Base-by-base conservation (phyloP, 352 stramenopile species). In the Peronospora belbahrii region DNA sequence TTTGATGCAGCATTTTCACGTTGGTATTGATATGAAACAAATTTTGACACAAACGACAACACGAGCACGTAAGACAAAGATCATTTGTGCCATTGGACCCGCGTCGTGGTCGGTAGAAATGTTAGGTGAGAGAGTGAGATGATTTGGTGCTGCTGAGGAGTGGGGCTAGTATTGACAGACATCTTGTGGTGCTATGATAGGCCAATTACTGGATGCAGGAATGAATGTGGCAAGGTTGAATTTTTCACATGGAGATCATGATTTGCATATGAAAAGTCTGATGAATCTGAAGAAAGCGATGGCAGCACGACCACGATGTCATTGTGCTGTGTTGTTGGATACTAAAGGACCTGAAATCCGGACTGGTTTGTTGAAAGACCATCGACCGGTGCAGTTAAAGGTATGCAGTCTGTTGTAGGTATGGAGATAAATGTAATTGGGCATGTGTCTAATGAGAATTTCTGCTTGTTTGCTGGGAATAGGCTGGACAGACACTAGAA, bases 221-320 rank as follows among this genome's bases (percentile, higher is more conserved):
- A 98, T 99, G 93, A 96, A 95, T 41, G 87, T 99, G 4, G 97
- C 97, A 56, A 83, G 97, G 10, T 77, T 99, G 22, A 99, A 99
- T 54, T 99, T 99, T 67, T 99, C 95, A 10, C 97, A 99, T 63
- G 97, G 97, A 17, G 97, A 98, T 42, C 94, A 96, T 47, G 93
- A 97, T 46, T 70, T 92, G 48, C 89, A 98, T 49, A 61, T 88
- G 35, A 77, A 81, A 14, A 92, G 78, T 48, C 48, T 97, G 23
- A 69, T 53, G 8, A 98, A 98, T 70, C 70, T 99, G 20, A 70
- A 79, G 3, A 64, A 78, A 31, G 80, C 79, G 0, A 74, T 94
- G 11, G 58, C 70, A 23, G 70, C 65, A 22, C 76, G 87, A 19
- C 79, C 75, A 5, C 70, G 74, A 2, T 86, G 70, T 43, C 71